phyloP scores from a whole-genome alignment of 2,329 filamentous ascomycete genomes.

The Macroventuria anomochaeta region DNA sequence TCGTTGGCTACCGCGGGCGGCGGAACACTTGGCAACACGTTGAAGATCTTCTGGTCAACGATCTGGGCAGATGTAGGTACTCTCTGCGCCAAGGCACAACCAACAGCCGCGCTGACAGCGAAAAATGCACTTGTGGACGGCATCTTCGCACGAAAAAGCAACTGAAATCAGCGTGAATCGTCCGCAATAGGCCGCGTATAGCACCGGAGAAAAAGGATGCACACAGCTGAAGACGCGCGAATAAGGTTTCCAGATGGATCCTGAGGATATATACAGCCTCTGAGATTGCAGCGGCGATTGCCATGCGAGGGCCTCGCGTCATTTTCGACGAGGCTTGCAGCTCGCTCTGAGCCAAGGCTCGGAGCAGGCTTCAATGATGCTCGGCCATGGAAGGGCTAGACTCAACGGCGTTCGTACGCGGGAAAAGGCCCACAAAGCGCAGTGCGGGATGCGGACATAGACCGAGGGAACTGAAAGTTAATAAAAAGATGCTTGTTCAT shows the following conservation, averaged over 20 bases:
- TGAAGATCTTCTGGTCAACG: conserved; percentile 31
- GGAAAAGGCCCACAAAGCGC: conserved; percentile 6
- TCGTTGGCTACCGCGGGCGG: conserved; percentile 29
- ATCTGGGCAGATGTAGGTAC: conserved; percentile 32
- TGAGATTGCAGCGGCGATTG: conserved; percentile 8
- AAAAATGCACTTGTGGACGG: conserved; percentile 16
- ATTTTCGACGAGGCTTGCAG: conserved; percentile 6
- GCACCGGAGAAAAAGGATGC: neutral
- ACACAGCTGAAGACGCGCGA: conserved; percentile 1
- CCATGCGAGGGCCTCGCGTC: conserved; percentile 13
- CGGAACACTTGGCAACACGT: conserved; percentile 27
- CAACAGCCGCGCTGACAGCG: conserved; percentile 16
- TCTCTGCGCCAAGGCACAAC: conserved; percentile 22
- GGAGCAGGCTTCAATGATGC: conserved; percentile 3
- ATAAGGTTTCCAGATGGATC: conserved; percentile 4
- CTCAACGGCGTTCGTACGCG: conserved; percentile 12
- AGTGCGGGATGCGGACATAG: conserved; percentile 11
- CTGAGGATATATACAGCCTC: conserved; percentile 13
- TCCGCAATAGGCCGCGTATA: neutral
- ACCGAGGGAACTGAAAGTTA: neutral
- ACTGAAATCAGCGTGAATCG: conserved; percentile 8
- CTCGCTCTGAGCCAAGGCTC: conserved; percentile 3
- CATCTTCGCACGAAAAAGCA: conserved; percentile 14
- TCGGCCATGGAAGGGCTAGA: conserved; percentile 1
- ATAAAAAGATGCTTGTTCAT: neutral